Evolutionary conservation across 2,329 filamentous ascomycete species (phyloP), one percentile per base, ranked within the genome.

Genomic region (Pseudodiploospora longispora): DNA sequence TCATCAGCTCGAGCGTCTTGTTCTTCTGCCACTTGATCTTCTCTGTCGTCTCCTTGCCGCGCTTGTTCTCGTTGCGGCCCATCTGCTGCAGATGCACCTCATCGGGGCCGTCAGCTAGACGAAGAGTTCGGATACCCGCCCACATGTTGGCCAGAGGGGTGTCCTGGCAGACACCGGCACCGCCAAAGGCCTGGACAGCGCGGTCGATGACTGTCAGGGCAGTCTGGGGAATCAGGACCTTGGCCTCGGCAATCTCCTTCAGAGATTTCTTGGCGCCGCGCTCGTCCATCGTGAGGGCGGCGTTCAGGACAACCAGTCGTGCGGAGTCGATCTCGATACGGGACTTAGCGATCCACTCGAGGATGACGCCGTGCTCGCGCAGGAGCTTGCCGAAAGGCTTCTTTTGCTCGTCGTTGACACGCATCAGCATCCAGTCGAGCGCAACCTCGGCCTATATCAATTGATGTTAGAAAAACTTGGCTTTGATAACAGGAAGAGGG

Each of bases 271-370:
- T 97, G 55, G 93, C 86, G 54, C 91, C 85, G 19, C 82, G 78
- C 54, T 86, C 78, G 68, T 98, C 93, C 71, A 98, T 97, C 69
- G 87, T 88, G 65, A 94, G 85, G 48, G 93, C 93, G 1, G 93
- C 93, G 67, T 97, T 96, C 52, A 96, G 80, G 6, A 97, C 93
- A 35, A 93, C 69, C 8, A 98, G 78, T 32, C 93, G 85, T 0
- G 91, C 87, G 1, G 90, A 81, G 64, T 97, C 91, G 59, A 98
- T 95, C 61, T 97, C 91, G 54, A 97, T 82, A 30, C 93, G 83
- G 1, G 88, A 93, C 59, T 83, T 86, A 36, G 93, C 93, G 33
- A 97, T 87, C 78, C 93, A 95, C 63, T 96, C 88, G 35, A 97
- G 80, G 66, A 96, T 91, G 33, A 96, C 87, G 55, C 91, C 93